Conservation (phyloP, 306 rosid species). For the Sicyos baderoa region DNA sequence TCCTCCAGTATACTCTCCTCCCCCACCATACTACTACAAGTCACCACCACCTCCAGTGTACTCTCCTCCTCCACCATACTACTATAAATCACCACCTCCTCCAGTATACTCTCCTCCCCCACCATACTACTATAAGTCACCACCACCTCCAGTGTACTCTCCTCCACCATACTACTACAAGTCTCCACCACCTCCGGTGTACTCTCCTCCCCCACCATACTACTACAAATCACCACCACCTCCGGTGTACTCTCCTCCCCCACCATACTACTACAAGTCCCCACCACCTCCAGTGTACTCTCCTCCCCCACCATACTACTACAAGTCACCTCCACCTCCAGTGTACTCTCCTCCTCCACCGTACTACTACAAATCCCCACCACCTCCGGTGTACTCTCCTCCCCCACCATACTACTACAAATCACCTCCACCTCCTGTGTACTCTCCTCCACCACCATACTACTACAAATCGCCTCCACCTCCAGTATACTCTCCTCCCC, state of each 20-base stretch:
- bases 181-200: conserved; percentile 16
- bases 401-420: conserved; percentile 25
- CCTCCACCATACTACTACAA: conserved; percentile 17
- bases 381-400: too few species aligned
- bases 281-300: conserved; percentile 37
- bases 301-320: conserved; percentile 9
- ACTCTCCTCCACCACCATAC: conserved; percentile 43
- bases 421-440: conserved; percentile 47
- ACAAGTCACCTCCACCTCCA: too few species aligned
- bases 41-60: conserved; percentile 42
- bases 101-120: not conserved
- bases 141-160: conserved; percentile 3
- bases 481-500: too few species aligned
- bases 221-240: conserved; percentile 45
- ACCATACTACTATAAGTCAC: conserved; percentile 16
- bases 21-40: conserved; percentile 32
- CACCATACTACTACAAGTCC: conserved; percentile 34
- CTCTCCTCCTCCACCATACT: conserved; percentile 16
- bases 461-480: too few species aligned
- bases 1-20: conserved; percentile 22
- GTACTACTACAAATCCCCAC: conserved; percentile 41
- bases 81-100: conserved; percentile 20
- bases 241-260: conserved; percentile 22
- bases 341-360: not conserved
- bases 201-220: conserved; percentile 26